Base-by-base conservation (phyloP, 108 stramenopile species). In the Skeletonema grethae region DNA sequence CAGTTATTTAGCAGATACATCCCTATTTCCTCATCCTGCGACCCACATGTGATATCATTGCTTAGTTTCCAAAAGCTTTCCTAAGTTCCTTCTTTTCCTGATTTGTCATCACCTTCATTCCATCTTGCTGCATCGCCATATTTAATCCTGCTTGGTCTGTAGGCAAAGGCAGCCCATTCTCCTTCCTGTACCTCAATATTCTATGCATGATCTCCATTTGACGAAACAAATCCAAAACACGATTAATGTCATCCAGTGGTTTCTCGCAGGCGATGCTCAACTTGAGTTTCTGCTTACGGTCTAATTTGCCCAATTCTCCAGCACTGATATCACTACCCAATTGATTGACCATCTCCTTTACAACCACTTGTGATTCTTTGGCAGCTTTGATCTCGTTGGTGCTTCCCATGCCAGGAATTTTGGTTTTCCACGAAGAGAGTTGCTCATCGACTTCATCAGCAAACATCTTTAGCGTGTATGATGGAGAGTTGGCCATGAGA, bases 181-280 rank as follows among this genome's bases (percentile, higher is more conserved):
- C 31, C 31, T 86, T 69, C 18, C 93, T 83, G 67, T 87, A 87
- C 22, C 90, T 76, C 30, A 94, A 70, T 18, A 90, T 85, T 30
- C 82, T 74, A 71, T 94, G 93, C 93, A 94, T 91, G 36, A 90
- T 79, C 12, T 85, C 84, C 90, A 94, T 88, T 25, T 84, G 77
- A 18, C 85, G 78, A 70, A 91, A 89, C 63, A 90, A 89, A 3
- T 80, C 45, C 41, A 91, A 50, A 34, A 94, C 60, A n/a, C 79
- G 62, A 16, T 85, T 69, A 11, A 92, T 73, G 45, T 94, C 90
- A 45, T 89, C 86, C 30, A 94, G 67, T 8, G 86, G 75, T 61
- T 72, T 70, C 45, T 83, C 85, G 24, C 82, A 78, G 16, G 68
- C 73, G 15, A 80, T 74, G 30, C 34, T 43, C 53, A 81, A 58